Percentiles rank a stretch among this genome's conserved stretches.
Evolutionary conservation across 78 protist species (phyloP).

Genomic region (Guillardia theta): DNA sequence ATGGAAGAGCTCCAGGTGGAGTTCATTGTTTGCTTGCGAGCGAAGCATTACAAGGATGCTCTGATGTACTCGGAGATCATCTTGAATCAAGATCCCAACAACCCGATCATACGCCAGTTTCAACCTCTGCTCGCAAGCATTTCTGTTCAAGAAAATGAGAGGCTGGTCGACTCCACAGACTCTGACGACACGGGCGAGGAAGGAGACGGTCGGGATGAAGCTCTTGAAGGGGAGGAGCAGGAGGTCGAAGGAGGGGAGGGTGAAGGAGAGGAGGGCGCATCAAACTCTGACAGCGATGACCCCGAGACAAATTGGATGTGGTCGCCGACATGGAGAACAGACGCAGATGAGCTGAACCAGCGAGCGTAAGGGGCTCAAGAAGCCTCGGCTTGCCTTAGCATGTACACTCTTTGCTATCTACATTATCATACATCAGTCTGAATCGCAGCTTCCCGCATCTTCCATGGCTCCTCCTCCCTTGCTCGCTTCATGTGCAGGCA

Average conservation of each 20-base stretch:
- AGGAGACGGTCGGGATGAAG: background rate
- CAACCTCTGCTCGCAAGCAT: slow-evolving; percentile 13
- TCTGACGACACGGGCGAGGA: background rate
- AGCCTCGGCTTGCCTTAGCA: too few relatives aligned
- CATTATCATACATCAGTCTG: too few relatives aligned
- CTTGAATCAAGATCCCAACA: background rate
- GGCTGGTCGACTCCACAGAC: background rate
- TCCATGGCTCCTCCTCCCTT: too few relatives aligned
- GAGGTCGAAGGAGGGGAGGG: background rate
- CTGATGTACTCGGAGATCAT: slow-evolving; percentile 9
- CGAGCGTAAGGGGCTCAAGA: too few relatives aligned
- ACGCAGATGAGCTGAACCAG: slow-evolving; percentile 30
- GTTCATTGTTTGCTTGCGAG: slow-evolving; percentile 12
- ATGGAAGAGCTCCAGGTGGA: slow-evolving; percentile 10
- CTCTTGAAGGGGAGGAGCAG: background rate
- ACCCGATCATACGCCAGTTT: background rate
- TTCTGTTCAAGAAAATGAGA: background rate
- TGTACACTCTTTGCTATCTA: too few relatives aligned
- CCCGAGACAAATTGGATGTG: slow-evolving; percentile 13
- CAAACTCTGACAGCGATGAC: slow-evolving; percentile 16
- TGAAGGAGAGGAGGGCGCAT: background rate
- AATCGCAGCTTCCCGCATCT: too few relatives aligned
- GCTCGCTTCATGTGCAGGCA: background rate
- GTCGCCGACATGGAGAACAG: slow-evolving; percentile 14
- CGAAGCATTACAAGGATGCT: background rate